Base-by-base conservation (phyloP, 176 grass and related monocot species). In the Hordeum marinum region DNA sequence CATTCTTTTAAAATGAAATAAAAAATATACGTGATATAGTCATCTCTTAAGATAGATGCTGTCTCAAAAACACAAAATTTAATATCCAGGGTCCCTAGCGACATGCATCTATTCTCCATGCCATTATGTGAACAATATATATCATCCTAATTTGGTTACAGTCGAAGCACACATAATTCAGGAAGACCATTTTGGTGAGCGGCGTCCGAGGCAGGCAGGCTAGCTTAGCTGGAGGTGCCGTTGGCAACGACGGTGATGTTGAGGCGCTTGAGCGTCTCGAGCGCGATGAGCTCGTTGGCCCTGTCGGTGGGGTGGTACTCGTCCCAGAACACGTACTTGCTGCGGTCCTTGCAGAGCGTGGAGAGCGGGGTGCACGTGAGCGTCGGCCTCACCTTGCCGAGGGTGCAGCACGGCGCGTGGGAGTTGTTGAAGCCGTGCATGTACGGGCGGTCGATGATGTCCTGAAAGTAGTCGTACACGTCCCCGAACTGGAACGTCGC, bases 281-380 rank as follows among this genome's bases (percentile, higher is more conserved):
- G 66, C 7, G 96, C 93, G 62, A 98, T 98, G 74, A 98, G 82
- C 83, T 98, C 96, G 65, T 98, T 98, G 69, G 96, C 96, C 37
- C 59, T 80, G 88, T 98, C 96, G 0, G 96, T 98, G 14, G 93
- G 96, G 88, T 98, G 96, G 85, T 98, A 98, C 87, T 98, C 96
- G 45, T 98, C 96, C 96, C 93, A 98, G 82, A 95, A 95, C 57
- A 98, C 93, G 76, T 92, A 92, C 81, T 95, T 34, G 91, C 93
- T 95, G 18, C 96, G 80, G 77, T 98, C 93, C 81, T 82, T 82
- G 89, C 96, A 98, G 41, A 98, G 83, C 5, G 93, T 90, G 66
- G 93, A 98, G 9, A 98, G 42, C 23, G 95, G 95, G 36, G 93
- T 98, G 85, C 95, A 98, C 2, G 95, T 98, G 10, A 98, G 78